Conservation (phyloP, 768 basidiomycete species). For the Trametes meyenii region DNA sequence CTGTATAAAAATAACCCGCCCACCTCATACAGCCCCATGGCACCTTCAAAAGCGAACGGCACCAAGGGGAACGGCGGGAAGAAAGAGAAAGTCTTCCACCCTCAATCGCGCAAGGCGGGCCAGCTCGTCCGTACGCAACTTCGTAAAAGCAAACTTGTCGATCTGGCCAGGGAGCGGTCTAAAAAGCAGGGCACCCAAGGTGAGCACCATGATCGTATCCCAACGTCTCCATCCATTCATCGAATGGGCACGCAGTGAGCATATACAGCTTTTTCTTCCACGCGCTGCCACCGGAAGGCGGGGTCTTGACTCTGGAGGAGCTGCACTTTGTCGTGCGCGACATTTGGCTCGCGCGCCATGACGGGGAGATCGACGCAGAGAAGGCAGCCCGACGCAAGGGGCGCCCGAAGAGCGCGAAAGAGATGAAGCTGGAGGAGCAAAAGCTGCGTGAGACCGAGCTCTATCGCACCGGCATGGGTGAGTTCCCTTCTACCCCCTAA, state of each 20-base stretch:
- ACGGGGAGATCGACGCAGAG: slow-evolving; percentile 66
- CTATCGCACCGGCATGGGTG: slow-evolving; percentile 83
- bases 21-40: too few species aligned
- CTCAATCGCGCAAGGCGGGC: slow-evolving; percentile 80
- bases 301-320: slow-evolving; percentile 60
- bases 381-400: slow-evolving; percentile 66
- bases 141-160: slow-evolving; percentile 68
- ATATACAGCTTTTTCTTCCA: slow-evolving; percentile 78
- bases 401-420: slow-evolving; percentile 70
- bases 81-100: slow-evolving; percentile 83
- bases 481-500: slow-evolving; percentile 29
- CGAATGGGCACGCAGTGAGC: slow-evolving; percentile 50
- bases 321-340: slow-evolving; percentile 66
- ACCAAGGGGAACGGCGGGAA: slow-evolving; percentile 41
- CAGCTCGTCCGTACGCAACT: slow-evolving; percentile 70
- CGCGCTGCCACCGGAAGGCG: slow-evolving; percentile 61
- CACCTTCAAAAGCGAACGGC: slow-evolving; percentile 36
- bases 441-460: slow-evolving; percentile 68
- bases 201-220: slow-evolving; percentile 30
- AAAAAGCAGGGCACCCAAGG: slow-evolving; percentile 61
- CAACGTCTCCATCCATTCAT: neutral
- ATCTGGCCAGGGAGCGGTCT: slow-evolving; percentile 54
- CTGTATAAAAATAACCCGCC: too few species aligned
- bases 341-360: slow-evolving; percentile 75
- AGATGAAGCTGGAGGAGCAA: slow-evolving; percentile 69